Conservation (phyloP, 176 grass and related monocot species). For the Hordeum vulgare region MorexV3_pseudomolecules_assembly NC_058522.1:502666277-502666776, state of each 20-base stretch:
- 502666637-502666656: conserved; percentile 18
- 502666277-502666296: not conserved
- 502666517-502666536: not conserved
- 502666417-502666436: not conserved
- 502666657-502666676: not conserved
- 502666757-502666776: conserved; percentile 16
- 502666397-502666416: not conserved
- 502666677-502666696: not conserved
- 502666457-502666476: conserved; percentile 26
- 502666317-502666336: not conserved
- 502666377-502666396: not conserved
- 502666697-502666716: not conserved
- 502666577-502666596: conserved; percentile 22
- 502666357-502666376: not conserved
- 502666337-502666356: not conserved
- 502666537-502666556: not conserved
- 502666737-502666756: conserved; percentile 12
- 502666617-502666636: not conserved
- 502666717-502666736: not conserved
- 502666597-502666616: conserved; percentile 1
- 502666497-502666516: not conserved
- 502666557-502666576: conserved; percentile 21
- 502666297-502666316: conserved; percentile 4
- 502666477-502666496: not conserved
- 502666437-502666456: conserved; percentile 21